These are phyloP conservation scores for Striga hermonthica DNA, from an alignment of 305 asterid genomes.

Conservation along the genomic window DNA sequence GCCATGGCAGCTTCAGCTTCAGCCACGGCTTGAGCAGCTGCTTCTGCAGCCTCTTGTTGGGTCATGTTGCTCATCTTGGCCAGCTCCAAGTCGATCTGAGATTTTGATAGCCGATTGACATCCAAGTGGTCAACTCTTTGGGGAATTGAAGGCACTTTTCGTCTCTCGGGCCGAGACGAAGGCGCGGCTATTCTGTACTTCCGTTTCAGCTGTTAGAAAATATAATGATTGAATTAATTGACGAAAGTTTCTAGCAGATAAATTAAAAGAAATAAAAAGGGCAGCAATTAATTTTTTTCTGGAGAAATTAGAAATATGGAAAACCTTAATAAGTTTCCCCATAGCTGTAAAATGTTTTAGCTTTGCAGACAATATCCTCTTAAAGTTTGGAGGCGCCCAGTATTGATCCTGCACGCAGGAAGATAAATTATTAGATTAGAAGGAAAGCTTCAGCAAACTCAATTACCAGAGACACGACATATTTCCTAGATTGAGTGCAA, in stretches of 20 bases:
- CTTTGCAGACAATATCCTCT: slow-evolving; percentile 81
- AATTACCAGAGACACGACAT: slow-evolving; percentile 12
- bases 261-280: slow-evolving; percentile 10
- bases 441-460: slow-evolving; percentile 5
- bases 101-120: slow-evolving; percentile 41
- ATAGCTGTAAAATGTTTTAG: slow-evolving; percentile 76
- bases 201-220: slow-evolving; percentile 58
- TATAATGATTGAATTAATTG: not conserved
- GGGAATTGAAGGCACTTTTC: slow-evolving; percentile 48
- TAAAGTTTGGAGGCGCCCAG: slow-evolving; percentile 96
- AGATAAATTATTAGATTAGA: slow-evolving; percentile 24
- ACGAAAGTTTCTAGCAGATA: slow-evolving; percentile 11
- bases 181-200: slow-evolving; percentile 66
- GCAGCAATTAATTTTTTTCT: not conserved
- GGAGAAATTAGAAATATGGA: slow-evolving; percentile 23
- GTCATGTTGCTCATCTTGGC: slow-evolving; percentile 77
- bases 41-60: slow-evolving; percentile 84
- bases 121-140: slow-evolving; percentile 48
- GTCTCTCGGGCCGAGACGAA: slow-evolving; percentile 51
- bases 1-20: slow-evolving; percentile 99
- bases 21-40: slow-evolving; percentile 95
- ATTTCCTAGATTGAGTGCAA: slow-evolving; percentile 3
- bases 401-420: slow-evolving; percentile 62
- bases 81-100: slow-evolving; percentile 67
- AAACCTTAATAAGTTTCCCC: slow-evolving; percentile 87